Base-by-base conservation (phyloP, 1,139 yeast genomes). In the Debaryomyces coudertii region DNA sequence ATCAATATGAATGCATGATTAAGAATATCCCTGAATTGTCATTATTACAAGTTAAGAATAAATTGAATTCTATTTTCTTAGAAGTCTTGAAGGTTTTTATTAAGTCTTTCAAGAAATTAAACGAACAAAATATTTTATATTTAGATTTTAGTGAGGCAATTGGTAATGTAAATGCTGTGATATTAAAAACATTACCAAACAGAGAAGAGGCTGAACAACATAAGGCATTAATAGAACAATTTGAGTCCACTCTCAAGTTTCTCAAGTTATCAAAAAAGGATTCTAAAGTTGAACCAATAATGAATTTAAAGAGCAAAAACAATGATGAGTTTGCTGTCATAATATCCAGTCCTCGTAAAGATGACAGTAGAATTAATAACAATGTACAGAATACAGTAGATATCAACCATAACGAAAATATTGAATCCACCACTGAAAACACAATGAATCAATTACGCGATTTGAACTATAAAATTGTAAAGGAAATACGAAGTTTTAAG, bases 341-440 rank as follows among this genome's bases (percentile, higher is more conserved):
- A 20, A 53, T 71, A 20, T 71, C 79, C 0, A 72, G 77, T 54
- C 79, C 79, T 0, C 53, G 65, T 7, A 73, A 73, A 46, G 38
- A 47, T 20, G 27, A 28, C 24, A 38, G 8, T 14, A 39, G 18
- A 12, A 24, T 33, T 18, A 45, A 22, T 16, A 42, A 34, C 22
- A 28, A 14, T 3, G n/a, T 14, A 31, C 24, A 16, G 6, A 16
- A 11, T 7, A 18, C 8, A 16, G 20, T 15, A 20, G 33, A 31
- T 14, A 35, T 16, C 11, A 15, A 27, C 34, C 30, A 28, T 6
- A 18, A 20, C 2, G 34, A 12, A 7, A 29, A 40, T 16, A 37
- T 25, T 5, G 18, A 38, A 12, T n/a, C 41, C 7, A 9, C 16
- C 16, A 5, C 22, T 5, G 61, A 58, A 1, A 53, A 53, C 7